Base-by-base conservation (phyloP, 2,329 filamentous ascomycete species). In the Lecanoromycetidae sp. region DNA sequence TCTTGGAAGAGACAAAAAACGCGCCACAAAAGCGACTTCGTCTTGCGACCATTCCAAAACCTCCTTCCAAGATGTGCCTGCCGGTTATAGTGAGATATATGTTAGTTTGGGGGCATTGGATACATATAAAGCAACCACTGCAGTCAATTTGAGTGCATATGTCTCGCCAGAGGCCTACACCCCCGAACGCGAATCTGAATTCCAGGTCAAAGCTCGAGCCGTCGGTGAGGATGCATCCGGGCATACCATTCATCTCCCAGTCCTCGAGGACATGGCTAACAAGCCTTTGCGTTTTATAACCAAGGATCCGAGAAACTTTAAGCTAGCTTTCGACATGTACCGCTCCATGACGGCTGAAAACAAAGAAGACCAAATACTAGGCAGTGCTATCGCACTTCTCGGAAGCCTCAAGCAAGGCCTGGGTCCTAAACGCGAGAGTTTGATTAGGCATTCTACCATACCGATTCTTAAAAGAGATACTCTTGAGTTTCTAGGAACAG, bases 381-480 rank as follows among this genome's bases (percentile, higher is more conserved):
- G 58, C 33, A 56, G 55, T 34, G 61, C 61, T 9, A 58, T 57
- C 2, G 54, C 60, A 33, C 38, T 62, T 13, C 47, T 64, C 19
- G 44, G 55, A 22, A 52, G 50, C 23, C 54, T 57, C 10, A 54
- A 48, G 17, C 44, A 54, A 9, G 52, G 53, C 9, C 58, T 60
- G 42, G 60, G 61, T 15, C 29, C 52, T 3, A 46, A 53, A 2
- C 55, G 61, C 20, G 61, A 65, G 50, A 62, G 58, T 33, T 54
- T 66, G 37, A 54, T 62, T 32, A 59, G 61, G 23, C 58, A 62
- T 40, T 55, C 56, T 7, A 60, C 57, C 0, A 53, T 65, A n/a
- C 56, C 60, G 2, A 59, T 66, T 42, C 42, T 65, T 6, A 53
- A 58, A 30, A 63, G 49, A 27, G 49, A 57, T 5, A 58, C 54